Conservation (phyloP, 805 yeast genomes). For the Priceomyces melissophilus region DNA sequence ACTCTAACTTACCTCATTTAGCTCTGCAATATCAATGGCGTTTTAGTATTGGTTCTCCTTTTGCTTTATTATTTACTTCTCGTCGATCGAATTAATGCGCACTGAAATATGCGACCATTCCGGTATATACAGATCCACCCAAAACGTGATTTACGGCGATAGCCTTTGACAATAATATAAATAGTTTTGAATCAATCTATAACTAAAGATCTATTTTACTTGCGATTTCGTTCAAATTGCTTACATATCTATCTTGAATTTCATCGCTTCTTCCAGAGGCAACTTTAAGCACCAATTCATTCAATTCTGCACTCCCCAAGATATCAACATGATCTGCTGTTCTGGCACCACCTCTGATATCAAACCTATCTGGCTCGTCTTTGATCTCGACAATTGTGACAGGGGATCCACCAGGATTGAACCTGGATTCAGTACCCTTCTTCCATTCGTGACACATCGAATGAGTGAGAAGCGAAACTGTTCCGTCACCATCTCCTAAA, state of each 20-base stretch:
- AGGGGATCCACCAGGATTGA: slow-evolving; percentile 71
- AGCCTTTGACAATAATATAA: too few species aligned
- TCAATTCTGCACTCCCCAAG: slow-evolving; percentile 86
- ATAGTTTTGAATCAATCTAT: not conserved
- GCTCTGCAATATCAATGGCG: not conserved
- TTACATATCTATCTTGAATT: slow-evolving; percentile 57
- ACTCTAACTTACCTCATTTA: slow-evolving; percentile 1
- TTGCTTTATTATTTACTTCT: not conserved
- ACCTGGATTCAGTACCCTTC: slow-evolving; percentile 53
- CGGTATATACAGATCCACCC: too few species aligned
- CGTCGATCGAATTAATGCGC: slow-evolving; percentile 1
- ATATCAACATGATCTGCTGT: slow-evolving; percentile 98
- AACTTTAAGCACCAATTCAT: slow-evolving; percentile 77
- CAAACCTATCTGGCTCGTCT: slow-evolving; percentile 91
- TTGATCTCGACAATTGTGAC: slow-evolving; percentile 86
- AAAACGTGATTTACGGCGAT: too few species aligned
- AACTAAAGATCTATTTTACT: slow-evolving; percentile 44
- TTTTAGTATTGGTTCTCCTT: not conserved
- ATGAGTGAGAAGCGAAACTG: slow-evolving; percentile 84
- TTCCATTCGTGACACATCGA: slow-evolving; percentile 91
- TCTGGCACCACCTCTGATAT: slow-evolving; percentile 94
- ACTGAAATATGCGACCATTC: too few species aligned
- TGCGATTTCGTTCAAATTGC: slow-evolving; percentile 64
- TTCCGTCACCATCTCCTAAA: slow-evolving; percentile 94
- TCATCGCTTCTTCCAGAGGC: slow-evolving; percentile 77